phyloP scores from a whole-genome alignment of 1,139 yeast species.

The Yamadazyma taylorii region DNA sequence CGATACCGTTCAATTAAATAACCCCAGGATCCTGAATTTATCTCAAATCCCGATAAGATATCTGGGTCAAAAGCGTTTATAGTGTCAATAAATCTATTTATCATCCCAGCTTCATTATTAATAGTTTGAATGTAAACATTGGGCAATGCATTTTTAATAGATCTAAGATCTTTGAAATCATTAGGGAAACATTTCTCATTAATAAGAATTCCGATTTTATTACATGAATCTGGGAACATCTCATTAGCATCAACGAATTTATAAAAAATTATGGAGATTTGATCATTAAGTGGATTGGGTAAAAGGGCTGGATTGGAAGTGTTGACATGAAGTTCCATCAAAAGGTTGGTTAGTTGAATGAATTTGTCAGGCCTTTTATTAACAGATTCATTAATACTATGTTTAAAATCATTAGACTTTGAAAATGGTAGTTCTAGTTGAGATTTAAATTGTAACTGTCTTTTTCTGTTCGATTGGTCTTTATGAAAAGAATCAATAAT shows the following conservation, averaged over 20 bases:
- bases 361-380: slow-evolving; percentile 47
- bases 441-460: slow-evolving; percentile 32
- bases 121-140: slow-evolving; percentile 32
- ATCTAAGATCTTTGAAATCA: background rate
- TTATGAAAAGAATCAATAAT: slow-evolving; percentile 22
- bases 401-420: slow-evolving; percentile 35
- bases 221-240: slow-evolving; percentile 19
- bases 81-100: slow-evolving; percentile 53
- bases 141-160: slow-evolving; percentile 4
- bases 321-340: slow-evolving; percentile 67
- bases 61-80: slow-evolving; percentile 80
- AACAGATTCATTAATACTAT: slow-evolving; percentile 31
- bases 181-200: slow-evolving; percentile 4
- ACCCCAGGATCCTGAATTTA: slow-evolving; percentile 86
- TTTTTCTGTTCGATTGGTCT: slow-evolving; percentile 17
- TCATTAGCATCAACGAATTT: slow-evolving; percentile 48
- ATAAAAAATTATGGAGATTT: slow-evolving; percentile 63
- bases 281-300: slow-evolving; percentile 71
- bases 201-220: slow-evolving; percentile 22
- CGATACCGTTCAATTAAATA: slow-evolving; percentile 70
- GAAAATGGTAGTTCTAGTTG: slow-evolving; percentile 52
- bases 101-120: slow-evolving; percentile 54
- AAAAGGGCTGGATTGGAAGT: slow-evolving; percentile 42
- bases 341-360: slow-evolving; percentile 52
- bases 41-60: slow-evolving; percentile 80